A percentile compares a stretch with the other conserved stretches of the same genome.
Evolutionary conservation across 805 yeast genomes (phyloP).

Genomic region (Cyberlindnera meyerae): DNA sequence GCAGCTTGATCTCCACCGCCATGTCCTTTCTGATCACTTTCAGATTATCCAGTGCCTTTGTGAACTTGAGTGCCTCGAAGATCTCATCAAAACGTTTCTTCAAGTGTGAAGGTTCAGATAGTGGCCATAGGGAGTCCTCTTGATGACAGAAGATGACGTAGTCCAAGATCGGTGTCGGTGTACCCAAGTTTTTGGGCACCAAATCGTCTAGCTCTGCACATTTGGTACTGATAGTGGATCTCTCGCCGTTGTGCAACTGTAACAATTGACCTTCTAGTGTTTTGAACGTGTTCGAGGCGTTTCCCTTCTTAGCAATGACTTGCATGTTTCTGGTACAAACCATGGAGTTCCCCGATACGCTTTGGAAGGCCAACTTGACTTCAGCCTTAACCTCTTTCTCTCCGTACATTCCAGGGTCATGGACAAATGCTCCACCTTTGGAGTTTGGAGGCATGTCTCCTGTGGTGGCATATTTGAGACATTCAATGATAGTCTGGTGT

Average conservation of each 20-base stretch:
- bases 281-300: slow-evolving; percentile 63
- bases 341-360: slow-evolving; percentile 71
- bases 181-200: slow-evolving; percentile 82
- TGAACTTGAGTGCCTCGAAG: slow-evolving; percentile 89
- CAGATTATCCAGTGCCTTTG: slow-evolving; percentile 80
- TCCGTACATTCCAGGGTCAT: slow-evolving; percentile 81
- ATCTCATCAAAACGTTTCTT: slow-evolving; percentile 95
- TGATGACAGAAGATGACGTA: slow-evolving; percentile 96
- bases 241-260: slow-evolving; percentile 58
- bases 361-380: slow-evolving; percentile 79
- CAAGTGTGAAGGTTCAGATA: slow-evolving; percentile 81
- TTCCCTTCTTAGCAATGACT: slow-evolving; percentile 51
- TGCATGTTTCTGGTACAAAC: slow-evolving; percentile 84
- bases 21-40: slow-evolving; percentile 74
- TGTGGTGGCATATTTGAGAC: slow-evolving; percentile 89
- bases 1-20: slow-evolving; percentile 64
- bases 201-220: slow-evolving; percentile 78
- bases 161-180: slow-evolving; percentile 79
- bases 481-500: slow-evolving; percentile 74
- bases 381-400: slow-evolving; percentile 82
- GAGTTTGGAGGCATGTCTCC: slow-evolving; percentile 95
- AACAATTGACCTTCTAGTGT: slow-evolving; percentile 87
- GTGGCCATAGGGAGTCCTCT: slow-evolving; percentile 95
- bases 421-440: slow-evolving; percentile 93
- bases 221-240: slow-evolving; percentile 72